These are phyloP conservation scores for Leonotis leonurus DNA, from an alignment of 257 asterid species.

Conservation along the genomic window DNA sequence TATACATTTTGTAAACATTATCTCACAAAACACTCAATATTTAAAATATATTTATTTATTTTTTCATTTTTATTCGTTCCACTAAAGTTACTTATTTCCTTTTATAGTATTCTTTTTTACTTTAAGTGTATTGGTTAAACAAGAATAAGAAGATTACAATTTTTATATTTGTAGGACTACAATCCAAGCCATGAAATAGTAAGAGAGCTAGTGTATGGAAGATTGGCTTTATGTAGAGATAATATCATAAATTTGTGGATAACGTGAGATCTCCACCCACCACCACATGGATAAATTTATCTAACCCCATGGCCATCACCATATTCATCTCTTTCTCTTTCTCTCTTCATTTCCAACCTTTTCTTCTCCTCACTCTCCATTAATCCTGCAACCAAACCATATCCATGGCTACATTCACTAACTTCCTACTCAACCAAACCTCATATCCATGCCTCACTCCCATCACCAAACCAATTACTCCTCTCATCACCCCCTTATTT, in stretches of 20 bases:
- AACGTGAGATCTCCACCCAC: constrained; percentile 1
- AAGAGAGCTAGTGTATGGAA: no score
- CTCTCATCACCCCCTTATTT: constrained; percentile 9
- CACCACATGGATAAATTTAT: constrained; percentile 16
- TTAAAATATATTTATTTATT: no score
- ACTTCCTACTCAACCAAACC: constrained; percentile 51
- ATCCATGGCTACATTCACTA: constrained; percentile 65
- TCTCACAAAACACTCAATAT: no score
- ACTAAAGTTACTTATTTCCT: no score
- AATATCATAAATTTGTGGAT: constrained; percentile 25
- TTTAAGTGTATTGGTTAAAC: no score
- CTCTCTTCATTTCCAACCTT: neutral
- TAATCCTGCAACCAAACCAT: no score
- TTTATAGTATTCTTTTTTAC: no score
- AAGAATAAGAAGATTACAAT: no score
- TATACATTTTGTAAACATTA: no score
- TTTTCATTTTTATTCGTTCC: no score
- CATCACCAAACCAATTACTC: constrained; percentile 33
- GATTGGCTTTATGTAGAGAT: neutral
- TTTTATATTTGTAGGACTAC: no score
- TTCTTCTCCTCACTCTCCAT: neutral
- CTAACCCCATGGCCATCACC: constrained; percentile 1
- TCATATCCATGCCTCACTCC: constrained; percentile 39
- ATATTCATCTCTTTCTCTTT: neutral
- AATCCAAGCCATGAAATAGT: no score